Evolutionary conservation across 2,329 filamentous ascomycete genomes (phyloP).

Genomic region (Alternaria panax): DNA sequence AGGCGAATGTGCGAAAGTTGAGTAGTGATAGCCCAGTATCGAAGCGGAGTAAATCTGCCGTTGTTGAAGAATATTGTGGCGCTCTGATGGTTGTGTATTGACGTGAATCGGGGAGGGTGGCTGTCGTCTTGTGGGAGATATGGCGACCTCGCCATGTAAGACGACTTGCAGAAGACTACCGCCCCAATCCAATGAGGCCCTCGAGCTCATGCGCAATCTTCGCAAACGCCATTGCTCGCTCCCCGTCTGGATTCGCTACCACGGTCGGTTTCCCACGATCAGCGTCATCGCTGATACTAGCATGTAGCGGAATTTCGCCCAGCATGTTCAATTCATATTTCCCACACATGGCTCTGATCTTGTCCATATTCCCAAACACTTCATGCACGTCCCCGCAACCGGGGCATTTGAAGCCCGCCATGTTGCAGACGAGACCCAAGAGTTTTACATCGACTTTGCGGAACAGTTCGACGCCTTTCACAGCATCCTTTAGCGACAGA

Average conservation of each 20-base stretch:
- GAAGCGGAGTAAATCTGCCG: no score
- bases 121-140: no score
- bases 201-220: conserved; percentile 67
- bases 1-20: neutral
- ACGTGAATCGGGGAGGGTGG: no score
- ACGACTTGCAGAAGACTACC: neutral
- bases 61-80: no score
- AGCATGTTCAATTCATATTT: conserved; percentile 80
- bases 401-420: conserved; percentile 50
- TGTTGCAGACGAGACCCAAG: conserved; percentile 75
- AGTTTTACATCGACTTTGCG: conserved; percentile 80
- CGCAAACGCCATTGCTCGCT: conserved; percentile 74
- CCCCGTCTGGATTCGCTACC: conserved; percentile 80
- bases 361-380: conserved; percentile 67
- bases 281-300: conserved; percentile 84
- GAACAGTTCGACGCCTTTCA: conserved; percentile 94
- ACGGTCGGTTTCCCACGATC: conserved; percentile 89
- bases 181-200: conserved; percentile 24
- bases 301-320: conserved; percentile 87
- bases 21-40: neutral
- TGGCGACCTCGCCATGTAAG: no score
- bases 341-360: conserved; percentile 78
- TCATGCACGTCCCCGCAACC: conserved; percentile 59
- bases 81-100: no score
- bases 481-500: conserved; percentile 87